Evolutionary conservation across 1,139 yeast species (phyloP).

Genomic region (Sugiyamaella grinbergsii): DNA sequence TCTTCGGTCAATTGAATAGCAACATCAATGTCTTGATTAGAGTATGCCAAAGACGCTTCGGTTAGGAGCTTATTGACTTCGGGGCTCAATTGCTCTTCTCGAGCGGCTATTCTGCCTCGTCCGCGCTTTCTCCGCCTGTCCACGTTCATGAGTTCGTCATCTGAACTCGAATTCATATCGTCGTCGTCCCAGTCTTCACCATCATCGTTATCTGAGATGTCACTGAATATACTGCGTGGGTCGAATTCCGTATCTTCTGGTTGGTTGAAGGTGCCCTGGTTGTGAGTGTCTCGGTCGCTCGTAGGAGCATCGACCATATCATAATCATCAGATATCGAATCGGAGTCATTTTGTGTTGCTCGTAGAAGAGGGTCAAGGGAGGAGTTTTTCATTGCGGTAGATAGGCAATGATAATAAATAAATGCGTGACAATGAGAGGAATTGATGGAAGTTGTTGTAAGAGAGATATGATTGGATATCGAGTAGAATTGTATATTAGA

Average conservation of each 20-base stretch:
- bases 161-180: conserved; percentile 14
- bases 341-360: not conserved
- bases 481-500: no score
- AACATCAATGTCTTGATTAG: conserved; percentile 12
- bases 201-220: conserved; percentile 9
- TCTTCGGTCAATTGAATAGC: conserved; percentile 71
- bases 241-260: conserved; percentile 3
- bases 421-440: not conserved
- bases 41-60: conserved; percentile 20
- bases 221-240: conserved; percentile 13
- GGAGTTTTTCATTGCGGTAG: not conserved
- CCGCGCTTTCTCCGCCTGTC: conserved; percentile 5
- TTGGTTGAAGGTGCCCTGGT: no score
- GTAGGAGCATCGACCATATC: conserved; percentile 3
- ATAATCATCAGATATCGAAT: conserved; percentile 6
- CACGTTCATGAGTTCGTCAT: not conserved
- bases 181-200: conserved; percentile 20
- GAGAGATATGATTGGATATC: no score
- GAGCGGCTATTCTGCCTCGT: conserved; percentile 3
- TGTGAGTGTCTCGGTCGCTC: no score
- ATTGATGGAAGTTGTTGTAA: not conserved
- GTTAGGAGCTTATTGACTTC: conserved; percentile 12
- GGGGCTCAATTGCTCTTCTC: conserved; percentile 14
- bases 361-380: not conserved
- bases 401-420: not conserved